A percentile compares a stretch with the other conserved stretches of the same genome.
These are phyloP conservation scores for Calonectria pauciramosa DNA, from an alignment of 2,329 filamentous ascomycete genomes.

Conservation along the genomic window DNA sequence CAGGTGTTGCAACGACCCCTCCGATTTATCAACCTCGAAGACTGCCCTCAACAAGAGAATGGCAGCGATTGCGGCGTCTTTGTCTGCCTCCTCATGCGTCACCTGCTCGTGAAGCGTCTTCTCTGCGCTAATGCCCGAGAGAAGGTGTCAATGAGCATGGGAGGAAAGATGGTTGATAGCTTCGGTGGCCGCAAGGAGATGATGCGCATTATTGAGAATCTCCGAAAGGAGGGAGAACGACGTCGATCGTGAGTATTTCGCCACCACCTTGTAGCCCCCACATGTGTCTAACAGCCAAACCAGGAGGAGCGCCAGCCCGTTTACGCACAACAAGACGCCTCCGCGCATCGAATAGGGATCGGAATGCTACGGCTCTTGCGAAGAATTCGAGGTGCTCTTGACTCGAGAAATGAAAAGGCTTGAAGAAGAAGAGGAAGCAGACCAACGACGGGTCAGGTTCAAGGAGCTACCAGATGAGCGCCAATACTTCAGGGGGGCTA, in stretches of 20 bases:
- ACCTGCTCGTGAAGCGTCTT: conserved; percentile 88
- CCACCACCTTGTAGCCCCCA: neutral
- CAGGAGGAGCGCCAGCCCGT: conserved; percentile 56
- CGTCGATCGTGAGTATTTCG: conserved; percentile 78
- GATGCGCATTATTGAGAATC: conserved; percentile 86
- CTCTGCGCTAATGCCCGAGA: conserved; percentile 83
- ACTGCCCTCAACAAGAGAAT: conserved; percentile 93
- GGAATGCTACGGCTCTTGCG: conserved; percentile 48
- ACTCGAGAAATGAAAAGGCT: conserved; percentile 23
- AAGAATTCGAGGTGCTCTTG: conserved; percentile 46
- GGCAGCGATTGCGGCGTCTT: conserved; percentile 95
- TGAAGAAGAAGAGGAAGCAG: neutral
- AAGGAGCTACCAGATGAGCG: neutral
- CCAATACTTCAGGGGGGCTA: neutral
- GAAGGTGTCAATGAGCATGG: conserved; percentile 96
- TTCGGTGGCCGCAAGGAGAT: conserved; percentile 88
- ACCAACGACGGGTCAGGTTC: neutral
- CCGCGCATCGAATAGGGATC: conserved; percentile 59
- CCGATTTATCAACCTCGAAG: conserved; percentile 84
- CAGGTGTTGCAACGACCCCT: conserved; percentile 76
- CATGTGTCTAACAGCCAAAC: conserved; percentile 36
- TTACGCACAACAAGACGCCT: conserved; percentile 55
- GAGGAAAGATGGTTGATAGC: conserved; percentile 86
- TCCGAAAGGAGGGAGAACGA: conserved; percentile 89
- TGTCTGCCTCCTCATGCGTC: conserved; percentile 94